Percentiles rank a stretch among this genome's conserved stretches.
phyloP scores from a whole-genome alignment of 495 filamentous ascomycete species.

The Penicillium arizonense region DNA sequence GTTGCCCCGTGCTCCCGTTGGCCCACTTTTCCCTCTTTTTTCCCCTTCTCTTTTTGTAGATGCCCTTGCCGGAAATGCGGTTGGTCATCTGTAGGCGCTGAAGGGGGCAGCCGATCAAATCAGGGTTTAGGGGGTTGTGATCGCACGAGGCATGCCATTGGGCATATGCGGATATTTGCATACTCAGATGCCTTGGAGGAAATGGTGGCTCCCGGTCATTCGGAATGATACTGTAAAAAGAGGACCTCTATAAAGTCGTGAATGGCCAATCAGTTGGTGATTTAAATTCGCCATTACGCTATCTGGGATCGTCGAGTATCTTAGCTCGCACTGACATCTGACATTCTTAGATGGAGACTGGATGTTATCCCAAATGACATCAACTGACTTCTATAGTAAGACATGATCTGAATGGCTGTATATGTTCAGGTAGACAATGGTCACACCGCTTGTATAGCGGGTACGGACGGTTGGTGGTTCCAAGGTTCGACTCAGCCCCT shows the following conservation, averaged over 20 bases:
- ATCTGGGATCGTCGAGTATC: conserved; percentile 16
- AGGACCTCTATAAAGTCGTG: conserved; percentile 1
- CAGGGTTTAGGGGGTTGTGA: conserved; percentile 3
- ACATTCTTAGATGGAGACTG: conserved; percentile 20
- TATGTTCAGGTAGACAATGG: too few species aligned
- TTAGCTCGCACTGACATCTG: conserved; percentile 34
- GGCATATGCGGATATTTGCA: conserved; percentile 10
- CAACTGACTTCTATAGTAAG: background rate
- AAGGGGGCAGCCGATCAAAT: conserved; percentile 11
- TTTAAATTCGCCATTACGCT: conserved; percentile 12
- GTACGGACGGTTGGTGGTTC: conserved; percentile 10
- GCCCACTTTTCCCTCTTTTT: conserved; percentile 17
- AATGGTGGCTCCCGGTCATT: conserved; percentile 5
- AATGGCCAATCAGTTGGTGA: conserved; percentile 13
- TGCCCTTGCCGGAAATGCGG: conserved; percentile 9
- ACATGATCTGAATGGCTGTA: background rate
- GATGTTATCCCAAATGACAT: conserved; percentile 6
- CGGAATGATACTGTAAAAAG: background rate
- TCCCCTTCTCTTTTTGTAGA: conserved; percentile 6
- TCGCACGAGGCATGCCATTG: conserved; percentile 10
- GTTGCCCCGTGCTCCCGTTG: conserved; percentile 22
- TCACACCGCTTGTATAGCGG: conserved; percentile 24
- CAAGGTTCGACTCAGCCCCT: conserved; percentile 25
- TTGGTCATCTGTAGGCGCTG: conserved; percentile 11
- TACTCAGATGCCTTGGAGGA: conserved; percentile 2